Conservation (phyloP, 257 asterid species). For the Solanum neorickii region DNA sequence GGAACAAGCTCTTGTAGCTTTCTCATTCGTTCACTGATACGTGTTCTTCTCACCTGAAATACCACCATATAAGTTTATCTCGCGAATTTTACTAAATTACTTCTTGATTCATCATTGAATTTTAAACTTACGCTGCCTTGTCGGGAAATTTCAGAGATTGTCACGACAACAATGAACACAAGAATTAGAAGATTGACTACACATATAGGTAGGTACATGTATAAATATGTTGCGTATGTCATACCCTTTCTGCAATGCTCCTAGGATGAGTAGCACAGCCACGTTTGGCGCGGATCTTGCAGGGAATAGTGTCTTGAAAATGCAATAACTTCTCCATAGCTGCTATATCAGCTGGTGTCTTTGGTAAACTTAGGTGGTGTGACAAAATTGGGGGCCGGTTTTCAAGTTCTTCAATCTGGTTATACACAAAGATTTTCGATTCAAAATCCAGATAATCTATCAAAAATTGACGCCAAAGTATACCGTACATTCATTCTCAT, state of each 20-base stretch:
- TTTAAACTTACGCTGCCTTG: not conserved
- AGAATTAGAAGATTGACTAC: constrained; percentile 15
- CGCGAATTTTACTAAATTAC: not conserved
- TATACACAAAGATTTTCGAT: not conserved
- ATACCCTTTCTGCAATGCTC: constrained; percentile 95
- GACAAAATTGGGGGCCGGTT: constrained; percentile 36
- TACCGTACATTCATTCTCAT: not conserved
- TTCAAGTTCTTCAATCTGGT: constrained; percentile 33
- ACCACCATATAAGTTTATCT: not conserved
- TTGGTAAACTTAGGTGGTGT: constrained; percentile 62
- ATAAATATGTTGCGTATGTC: not conserved
- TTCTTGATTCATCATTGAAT: not conserved
- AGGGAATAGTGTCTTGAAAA: constrained; percentile 60
- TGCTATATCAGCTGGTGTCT: constrained; percentile 36
- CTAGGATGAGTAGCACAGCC: constrained; percentile 97
- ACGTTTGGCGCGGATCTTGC: constrained; percentile 83
- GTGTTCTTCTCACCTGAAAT: constrained; percentile 69
- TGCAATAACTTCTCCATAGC: constrained; percentile 61
- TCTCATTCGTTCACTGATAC: constrained; percentile 90
- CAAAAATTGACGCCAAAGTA: not conserved
- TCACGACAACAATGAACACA: not conserved
- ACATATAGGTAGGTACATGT: not conserved
- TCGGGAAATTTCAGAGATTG: not conserved
- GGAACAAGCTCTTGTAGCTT: constrained; percentile 89
- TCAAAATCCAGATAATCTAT: not conserved